Evolutionary conservation across 768 basidiomycete species (phyloP).

Genomic region (Mycena indigotica): DNA sequence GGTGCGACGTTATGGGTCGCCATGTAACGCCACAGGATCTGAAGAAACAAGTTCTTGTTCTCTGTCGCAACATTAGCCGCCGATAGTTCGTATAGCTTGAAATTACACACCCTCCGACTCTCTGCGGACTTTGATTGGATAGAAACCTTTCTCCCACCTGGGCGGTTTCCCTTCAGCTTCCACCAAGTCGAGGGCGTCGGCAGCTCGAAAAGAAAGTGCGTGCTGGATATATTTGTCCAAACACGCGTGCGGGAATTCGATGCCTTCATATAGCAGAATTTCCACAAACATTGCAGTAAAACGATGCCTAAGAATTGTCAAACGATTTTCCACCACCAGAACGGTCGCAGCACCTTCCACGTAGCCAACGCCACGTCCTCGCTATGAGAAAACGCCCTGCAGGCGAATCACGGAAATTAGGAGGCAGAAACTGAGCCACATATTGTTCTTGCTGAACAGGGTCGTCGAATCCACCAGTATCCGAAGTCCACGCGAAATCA

Average conservation of each 20-base stretch:
- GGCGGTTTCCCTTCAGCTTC: not conserved
- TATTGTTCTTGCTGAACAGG: constrained; percentile 3
- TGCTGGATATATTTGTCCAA: not conserved
- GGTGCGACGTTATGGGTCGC: not conserved
- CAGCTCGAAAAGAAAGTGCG: not conserved
- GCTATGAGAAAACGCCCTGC: not conserved
- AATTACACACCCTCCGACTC: not conserved
- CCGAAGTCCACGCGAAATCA: constrained; percentile 9
- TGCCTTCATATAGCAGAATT: not conserved
- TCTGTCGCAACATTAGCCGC: not conserved
- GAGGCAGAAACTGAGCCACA: constrained; percentile 6
- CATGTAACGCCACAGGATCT: not conserved
- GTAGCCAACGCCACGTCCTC: constrained; percentile 18
- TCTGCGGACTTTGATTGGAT: not conserved
- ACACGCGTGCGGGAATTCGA: not conserved
- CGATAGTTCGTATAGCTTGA: not conserved
- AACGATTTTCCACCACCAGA: not conserved
- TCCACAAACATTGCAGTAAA: not conserved
- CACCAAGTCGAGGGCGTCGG: not conserved
- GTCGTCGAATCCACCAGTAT: constrained; percentile 8
- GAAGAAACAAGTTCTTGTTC: not conserved
- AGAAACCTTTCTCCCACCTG: not conserved
- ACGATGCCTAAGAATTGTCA: constrained; percentile 4
- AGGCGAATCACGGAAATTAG: not conserved
- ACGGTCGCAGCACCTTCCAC: constrained; percentile 8